Base-by-base conservation (phyloP, 208 protist genomes). In the Chromosphaera perkinsii region DNA sequence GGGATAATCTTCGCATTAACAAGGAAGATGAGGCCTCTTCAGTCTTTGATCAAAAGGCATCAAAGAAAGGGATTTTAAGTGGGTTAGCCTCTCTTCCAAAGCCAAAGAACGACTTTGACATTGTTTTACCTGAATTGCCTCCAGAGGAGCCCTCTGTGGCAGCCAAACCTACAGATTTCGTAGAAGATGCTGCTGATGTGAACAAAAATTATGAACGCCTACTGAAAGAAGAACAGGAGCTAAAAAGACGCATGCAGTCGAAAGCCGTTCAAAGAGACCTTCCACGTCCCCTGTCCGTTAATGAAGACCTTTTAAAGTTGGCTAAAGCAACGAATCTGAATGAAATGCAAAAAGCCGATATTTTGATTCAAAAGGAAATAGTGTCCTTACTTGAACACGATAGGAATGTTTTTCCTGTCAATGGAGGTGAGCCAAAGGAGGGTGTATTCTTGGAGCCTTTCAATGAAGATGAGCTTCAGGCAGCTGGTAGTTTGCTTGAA, bases 61-160 rank as follows among this genome's bases (percentile, higher is more conserved):
- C 45, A 29, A 37, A 27, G 48, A 33, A 27, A 36, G n/a, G 24
- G n/a, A 39, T 77, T 9, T 33, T 26, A 9, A 40, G 26, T 31
- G 62, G 61, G 14, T 61, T 80, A 9, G 31, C 64, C 12, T 45
- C 48, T 39, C 66, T 88, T 17, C 80, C 81, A 12, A 54, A 69
- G 29, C 83, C 83, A 4, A 57, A 57, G 1, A 79, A 81, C 57
- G 72, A 85, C 37, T 85, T 77, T 64, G 59, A 81, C 57, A 66
- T 88, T 24, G 57, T 73, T 3, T 42, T 83, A 20, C 76, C 76
- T 1, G 59, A 75, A n/a, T n/a, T n/a, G n/a, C n/a, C n/a, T n/a
- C n/a, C 20, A 24, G 40, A 32, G 73, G 64, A 5, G 51, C 31
- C 5, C 12, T 29, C 17, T 45, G 40, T 17, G 40, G 40, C 9